These are phyloP conservation scores for Cercophora newfieldiana DNA, from an alignment of 495 filamentous ascomycete species.

Conservation along the genomic window DNA sequence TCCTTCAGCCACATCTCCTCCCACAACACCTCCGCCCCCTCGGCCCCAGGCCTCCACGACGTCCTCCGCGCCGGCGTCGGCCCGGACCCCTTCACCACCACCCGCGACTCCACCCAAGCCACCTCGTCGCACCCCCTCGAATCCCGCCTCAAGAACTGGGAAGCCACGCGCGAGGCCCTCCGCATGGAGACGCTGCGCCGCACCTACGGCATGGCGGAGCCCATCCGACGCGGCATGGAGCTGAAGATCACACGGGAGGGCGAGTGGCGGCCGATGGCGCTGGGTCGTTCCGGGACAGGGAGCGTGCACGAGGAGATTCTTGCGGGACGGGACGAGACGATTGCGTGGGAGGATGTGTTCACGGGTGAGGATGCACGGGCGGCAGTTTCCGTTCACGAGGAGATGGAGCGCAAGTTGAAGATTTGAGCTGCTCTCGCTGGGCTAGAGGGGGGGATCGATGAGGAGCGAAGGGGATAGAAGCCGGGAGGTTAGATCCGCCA, in stretches of 20 bases:
- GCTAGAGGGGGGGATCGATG: background rate
- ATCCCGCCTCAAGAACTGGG: conserved; percentile 79
- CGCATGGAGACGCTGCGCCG: conserved; percentile 87
- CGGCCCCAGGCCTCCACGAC: conserved; percentile 88
- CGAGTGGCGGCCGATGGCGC: conserved; percentile 51
- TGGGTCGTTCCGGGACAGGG: conserved; percentile 40
- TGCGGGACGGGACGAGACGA: conserved; percentile 68
- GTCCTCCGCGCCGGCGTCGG: conserved; percentile 80
- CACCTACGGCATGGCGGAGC: conserved; percentile 89
- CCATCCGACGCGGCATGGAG: conserved; percentile 93
- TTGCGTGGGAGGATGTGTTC: conserved; percentile 93
- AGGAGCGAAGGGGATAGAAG: background rate
- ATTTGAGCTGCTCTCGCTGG: too few species aligned
- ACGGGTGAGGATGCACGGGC: conserved; percentile 68
- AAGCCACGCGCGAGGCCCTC: conserved; percentile 75
- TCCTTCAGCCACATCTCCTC: conserved; percentile 59
- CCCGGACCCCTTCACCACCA: conserved; percentile 42
- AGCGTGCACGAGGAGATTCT: conserved; percentile 79
- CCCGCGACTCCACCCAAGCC: conserved; percentile 40
- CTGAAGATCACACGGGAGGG: conserved; percentile 70
- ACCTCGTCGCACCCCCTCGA: conserved; percentile 85
- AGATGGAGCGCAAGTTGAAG: conserved; percentile 87
- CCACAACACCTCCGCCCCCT: conserved; percentile 68
- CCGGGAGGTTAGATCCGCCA: background rate
- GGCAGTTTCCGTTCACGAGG: conserved; percentile 73